Evolutionary conservation across 116 monocot species (phyloP).

Genomic region (Phalaenopsis hybrid): DNA sequence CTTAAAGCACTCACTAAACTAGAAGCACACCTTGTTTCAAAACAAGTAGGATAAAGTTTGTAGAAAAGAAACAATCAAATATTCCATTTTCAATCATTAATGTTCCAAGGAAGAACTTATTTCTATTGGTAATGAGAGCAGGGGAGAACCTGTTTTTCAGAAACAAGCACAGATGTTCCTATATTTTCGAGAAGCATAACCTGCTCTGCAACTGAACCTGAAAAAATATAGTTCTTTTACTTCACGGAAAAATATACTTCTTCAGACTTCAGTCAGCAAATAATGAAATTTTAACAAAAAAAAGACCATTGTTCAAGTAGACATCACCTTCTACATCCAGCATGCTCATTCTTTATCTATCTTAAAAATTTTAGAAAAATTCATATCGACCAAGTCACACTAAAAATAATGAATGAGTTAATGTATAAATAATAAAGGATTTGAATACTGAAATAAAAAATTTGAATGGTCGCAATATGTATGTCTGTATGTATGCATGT

Average conservation of each 20-base stretch:
- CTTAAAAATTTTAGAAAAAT: not conserved
- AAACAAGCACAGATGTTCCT: conserved; percentile 83
- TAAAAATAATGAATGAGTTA: not conserved
- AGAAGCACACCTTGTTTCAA: too few species aligned
- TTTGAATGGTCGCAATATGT: not conserved
- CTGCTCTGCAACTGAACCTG: conserved; percentile 83
- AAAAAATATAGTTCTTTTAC: not conserved
- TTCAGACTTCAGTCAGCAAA: not conserved
- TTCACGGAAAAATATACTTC: not conserved
- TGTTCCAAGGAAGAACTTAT: not conserved
- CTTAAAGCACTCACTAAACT: too few species aligned
- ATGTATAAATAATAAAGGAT: not conserved
- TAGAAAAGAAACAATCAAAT: not conserved
- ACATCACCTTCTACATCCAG: not conserved
- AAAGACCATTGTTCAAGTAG: not conserved
- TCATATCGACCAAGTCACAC: not conserved
- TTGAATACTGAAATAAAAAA: not conserved
- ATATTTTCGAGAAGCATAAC: conserved; percentile 95
- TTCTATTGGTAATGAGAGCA: not conserved
- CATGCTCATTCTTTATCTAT: not conserved
- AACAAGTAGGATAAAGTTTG: not conserved
- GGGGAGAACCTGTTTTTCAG: conserved; percentile 77
- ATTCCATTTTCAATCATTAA: not conserved
- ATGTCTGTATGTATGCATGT: too few species aligned
- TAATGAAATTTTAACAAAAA: conserved; percentile 10